Conservation (phyloP, 2,329 filamentous ascomycete species). For the Neonectria ditissima region DNA sequence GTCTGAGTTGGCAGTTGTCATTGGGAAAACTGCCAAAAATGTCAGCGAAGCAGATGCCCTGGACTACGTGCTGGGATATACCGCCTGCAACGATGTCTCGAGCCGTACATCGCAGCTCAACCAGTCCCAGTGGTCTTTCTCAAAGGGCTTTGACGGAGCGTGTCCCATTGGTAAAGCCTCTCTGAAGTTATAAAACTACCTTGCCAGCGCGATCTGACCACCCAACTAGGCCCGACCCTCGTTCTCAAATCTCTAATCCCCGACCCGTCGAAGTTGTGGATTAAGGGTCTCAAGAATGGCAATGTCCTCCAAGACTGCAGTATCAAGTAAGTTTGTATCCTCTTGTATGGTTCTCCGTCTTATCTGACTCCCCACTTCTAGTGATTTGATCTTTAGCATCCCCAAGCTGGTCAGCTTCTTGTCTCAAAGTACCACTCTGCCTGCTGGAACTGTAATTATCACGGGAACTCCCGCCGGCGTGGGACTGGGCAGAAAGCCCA, state of each 20-base stretch:
- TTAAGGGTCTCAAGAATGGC: conserved; percentile 69
- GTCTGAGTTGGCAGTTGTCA: conserved; percentile 68
- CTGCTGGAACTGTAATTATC: conserved; percentile 73
- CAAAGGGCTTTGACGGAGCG: conserved; percentile 69
- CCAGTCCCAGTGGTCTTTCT: conserved; percentile 55
- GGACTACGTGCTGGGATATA: conserved; percentile 73
- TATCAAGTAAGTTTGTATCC: conserved; percentile 34
- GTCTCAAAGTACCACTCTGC: conserved; percentile 70
- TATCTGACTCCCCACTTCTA: conserved; percentile 40
- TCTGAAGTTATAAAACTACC: background rate
- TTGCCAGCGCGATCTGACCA: conserved; percentile 7
- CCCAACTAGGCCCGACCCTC: conserved; percentile 71
- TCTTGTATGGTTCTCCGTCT: background rate
- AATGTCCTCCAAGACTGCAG: conserved; percentile 38
- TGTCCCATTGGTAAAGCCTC: conserved; percentile 58
- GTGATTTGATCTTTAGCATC: conserved; percentile 72
- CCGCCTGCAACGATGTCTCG: conserved; percentile 72
- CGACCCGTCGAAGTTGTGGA: conserved; percentile 68
- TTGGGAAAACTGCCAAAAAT: conserved; percentile 64
- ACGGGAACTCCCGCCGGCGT: conserved; percentile 78
- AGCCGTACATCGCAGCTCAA: conserved; percentile 44
- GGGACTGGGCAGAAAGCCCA: conserved; percentile 75
- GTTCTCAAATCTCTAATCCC: conserved; percentile 66
- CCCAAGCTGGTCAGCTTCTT: conserved; percentile 69
- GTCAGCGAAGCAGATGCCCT: conserved; percentile 67